Evolutionary conservation across 2,329 filamentous ascomycete genomes (phyloP).

Genomic region (Colletotrichum tabaci): DNA sequence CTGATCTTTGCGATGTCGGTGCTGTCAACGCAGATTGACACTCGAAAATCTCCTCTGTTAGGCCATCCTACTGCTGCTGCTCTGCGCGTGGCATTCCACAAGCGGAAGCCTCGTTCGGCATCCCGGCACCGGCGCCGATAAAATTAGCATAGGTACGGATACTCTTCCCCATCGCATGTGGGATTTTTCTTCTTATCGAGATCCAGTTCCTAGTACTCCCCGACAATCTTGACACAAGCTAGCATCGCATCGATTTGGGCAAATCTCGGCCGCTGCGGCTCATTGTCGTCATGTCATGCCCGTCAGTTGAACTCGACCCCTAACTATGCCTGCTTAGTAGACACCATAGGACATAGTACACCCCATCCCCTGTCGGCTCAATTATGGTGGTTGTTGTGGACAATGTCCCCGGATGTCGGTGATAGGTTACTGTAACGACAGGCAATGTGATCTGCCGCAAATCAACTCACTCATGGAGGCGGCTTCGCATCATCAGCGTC

Average conservation of each 20-base stretch:
- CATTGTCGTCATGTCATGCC: no score
- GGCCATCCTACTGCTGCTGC: not conserved
- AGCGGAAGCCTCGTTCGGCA: not conserved
- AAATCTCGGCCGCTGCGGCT: no score
- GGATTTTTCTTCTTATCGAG: not conserved
- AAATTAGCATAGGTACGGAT: not conserved
- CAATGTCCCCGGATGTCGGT: no score
- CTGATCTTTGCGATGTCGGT: slow-evolving; percentile 12
- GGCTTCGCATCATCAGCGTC: not conserved
- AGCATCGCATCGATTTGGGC: not conserved
- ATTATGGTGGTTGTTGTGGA: no score
- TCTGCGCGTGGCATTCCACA: not conserved
- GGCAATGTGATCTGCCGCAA: no score
- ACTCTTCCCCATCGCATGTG: not conserved
- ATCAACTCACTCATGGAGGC: not conserved
- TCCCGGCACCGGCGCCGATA: not conserved
- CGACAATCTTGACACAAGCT: not conserved
- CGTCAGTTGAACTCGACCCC: no score
- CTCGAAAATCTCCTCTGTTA: not conserved
- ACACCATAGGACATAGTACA: no score
- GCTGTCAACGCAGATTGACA: not conserved
- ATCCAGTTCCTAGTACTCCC: not conserved
- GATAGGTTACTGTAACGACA: no score
- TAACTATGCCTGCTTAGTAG: no score
- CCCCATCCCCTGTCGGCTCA: no score